Conservation (phyloP, 768 basidiomycete species). For the Imleria badia region DNA sequence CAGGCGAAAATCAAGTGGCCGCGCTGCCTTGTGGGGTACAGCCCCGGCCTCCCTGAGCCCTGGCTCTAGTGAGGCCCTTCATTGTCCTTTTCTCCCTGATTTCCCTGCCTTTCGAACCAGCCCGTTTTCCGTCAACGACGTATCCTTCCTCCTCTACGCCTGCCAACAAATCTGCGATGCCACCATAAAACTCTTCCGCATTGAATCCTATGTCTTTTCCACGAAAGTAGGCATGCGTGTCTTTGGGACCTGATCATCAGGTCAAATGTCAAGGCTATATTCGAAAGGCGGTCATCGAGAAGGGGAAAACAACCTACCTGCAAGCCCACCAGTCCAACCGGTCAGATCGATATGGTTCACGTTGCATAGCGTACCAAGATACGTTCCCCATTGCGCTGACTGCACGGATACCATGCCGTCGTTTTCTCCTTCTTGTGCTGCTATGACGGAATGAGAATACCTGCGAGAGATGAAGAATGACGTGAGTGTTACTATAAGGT, state of each 20-base stretch:
- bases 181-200: slow-evolving; percentile 88
- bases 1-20: too few species aligned
- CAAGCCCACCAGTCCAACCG: slow-evolving; percentile 68
- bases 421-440: slow-evolving; percentile 88
- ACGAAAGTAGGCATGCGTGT: slow-evolving; percentile 85
- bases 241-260: slow-evolving; percentile 47
- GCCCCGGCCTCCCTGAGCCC: too few species aligned
- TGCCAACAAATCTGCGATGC: slow-evolving; percentile 76
- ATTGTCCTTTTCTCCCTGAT: slow-evolving; percentile 9
- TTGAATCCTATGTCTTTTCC: slow-evolving; percentile 91
- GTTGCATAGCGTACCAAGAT: slow-evolving; percentile 86
- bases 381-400: slow-evolving; percentile 94
- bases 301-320: slow-evolving; percentile 11
- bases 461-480: slow-evolving; percentile 7
- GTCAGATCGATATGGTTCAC: slow-evolving; percentile 94
- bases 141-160: slow-evolving; percentile 58
- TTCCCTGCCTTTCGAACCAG: slow-evolving; percentile 17
- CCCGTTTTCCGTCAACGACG: slow-evolving; percentile 23
- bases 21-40: neutral
- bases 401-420: slow-evolving; percentile 91
- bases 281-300: neutral
- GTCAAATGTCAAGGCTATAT: neutral
- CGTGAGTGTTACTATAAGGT: neutral
- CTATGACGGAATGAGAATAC: slow-evolving; percentile 78
- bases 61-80: neutral